Base-by-base conservation (phyloP, 805 yeast genomes). In the Starmerella sirachaensis region DNA sequence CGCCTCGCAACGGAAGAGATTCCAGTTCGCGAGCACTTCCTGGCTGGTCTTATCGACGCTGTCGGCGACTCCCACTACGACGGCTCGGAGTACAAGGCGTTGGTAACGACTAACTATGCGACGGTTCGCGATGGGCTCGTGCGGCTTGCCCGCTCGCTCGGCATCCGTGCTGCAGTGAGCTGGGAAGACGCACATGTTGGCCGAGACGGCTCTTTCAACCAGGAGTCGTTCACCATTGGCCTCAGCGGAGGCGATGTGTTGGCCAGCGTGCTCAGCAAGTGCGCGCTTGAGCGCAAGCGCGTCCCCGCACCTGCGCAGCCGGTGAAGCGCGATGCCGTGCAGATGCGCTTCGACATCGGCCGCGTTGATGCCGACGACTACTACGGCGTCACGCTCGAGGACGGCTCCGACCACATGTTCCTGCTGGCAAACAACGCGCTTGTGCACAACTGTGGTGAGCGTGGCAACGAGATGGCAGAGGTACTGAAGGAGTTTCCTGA, bases 401-500 rank as follows among this genome's bases (percentile, higher is more conserved):
- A 58, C 11, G 51, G 51, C 14, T 50, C 66, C 27, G 72, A 68
- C 51, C 66, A 65, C 40, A 57, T 58, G 53, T 67, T 62, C 50
- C 48, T 68, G 50, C 50, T 68, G 40, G 52, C 68, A 4, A 60
- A 60, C 43, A 41, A 55, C 46, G 59, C 39, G 12, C 33, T 41
- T 8, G 47, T 43, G 17, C 47, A 43, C 42, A 43, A 43, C 62
- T 69, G 82, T 60, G 97, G 97, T 58, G 98, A 88, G 68, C 64
- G 98, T 46, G 98, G 98, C 59, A 91, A 91, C 56, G 98, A 91
- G 68, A 91, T 91, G 97, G 96, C 97, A 38, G 98, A 91, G 65
- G 98, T 91, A 25, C 72, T 91, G 63, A 86, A 88, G 95, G 99
- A 91, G 66, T 91, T 91, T 84, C 99, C 99, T 34, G 97, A 91